phyloP scores from a whole-genome alignment of 2,329 filamentous ascomycete species.

The Plenodomus lindquistii region DNA sequence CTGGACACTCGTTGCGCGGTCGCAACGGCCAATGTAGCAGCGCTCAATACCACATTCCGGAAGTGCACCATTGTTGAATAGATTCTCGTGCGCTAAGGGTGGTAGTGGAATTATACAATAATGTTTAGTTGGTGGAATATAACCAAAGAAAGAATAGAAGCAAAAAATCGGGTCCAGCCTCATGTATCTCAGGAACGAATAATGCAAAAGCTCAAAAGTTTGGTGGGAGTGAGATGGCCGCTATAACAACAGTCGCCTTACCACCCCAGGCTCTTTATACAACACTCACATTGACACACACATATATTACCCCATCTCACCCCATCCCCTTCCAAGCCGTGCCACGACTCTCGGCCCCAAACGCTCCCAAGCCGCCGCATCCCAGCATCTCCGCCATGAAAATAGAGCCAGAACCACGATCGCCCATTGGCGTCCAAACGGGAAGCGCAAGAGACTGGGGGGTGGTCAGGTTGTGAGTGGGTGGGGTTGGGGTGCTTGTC shows the following conservation, averaged over 20 bases:
- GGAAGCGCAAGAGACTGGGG: conserved; percentile 18
- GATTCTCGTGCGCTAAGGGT: no score
- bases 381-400: conserved; percentile 3
- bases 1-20: conserved; percentile 12
- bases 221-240: no score
- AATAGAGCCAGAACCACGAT: conserved; percentile 9
- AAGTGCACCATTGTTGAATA: no score
- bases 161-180: no score
- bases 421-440: conserved; percentile 13
- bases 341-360: conserved; percentile 12
- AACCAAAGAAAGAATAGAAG: no score
- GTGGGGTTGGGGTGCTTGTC: conserved; percentile 16
- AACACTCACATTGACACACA: background rate
- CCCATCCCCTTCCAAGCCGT: background rate
- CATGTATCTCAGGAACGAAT: no score
- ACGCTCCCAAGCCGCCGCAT: conserved; percentile 4
- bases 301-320: no score
- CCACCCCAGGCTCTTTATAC: conserved; percentile 22
- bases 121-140: background rate
- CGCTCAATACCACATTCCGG: background rate
- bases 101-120: conserved; percentile 11
- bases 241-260: no score
- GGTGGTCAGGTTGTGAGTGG: conserved; percentile 6
- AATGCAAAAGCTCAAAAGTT: no score
- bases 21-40: conserved; percentile 3